Evolutionary conservation across 768 basidiomycete species (phyloP), one percentile per base, ranked within the genome.

Genomic region (Boletus barrowsii): DNA sequence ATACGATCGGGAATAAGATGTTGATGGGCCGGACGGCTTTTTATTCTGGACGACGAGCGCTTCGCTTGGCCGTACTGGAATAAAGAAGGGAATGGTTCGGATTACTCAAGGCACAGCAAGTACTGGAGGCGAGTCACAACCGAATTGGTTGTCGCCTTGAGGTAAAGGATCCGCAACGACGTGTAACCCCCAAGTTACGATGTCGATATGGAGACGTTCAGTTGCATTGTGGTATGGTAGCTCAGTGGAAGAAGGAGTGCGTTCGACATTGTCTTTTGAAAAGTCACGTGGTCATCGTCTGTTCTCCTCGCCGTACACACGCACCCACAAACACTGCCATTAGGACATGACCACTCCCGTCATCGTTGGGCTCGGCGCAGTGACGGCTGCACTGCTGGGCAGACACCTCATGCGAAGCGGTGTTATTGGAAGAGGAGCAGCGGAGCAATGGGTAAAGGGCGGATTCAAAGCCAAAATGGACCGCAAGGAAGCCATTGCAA

Each of bases 381-480:
- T 92, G 56, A 83, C 86, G 14, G 87, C 89, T 41, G 90, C 85
- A 13, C 71, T 93, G 10, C 81, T 82, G 20, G 91, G 90, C 8
- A 79, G 93, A 45, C 84, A 85, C 42, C 71, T 91, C 13, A 62
- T 93, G 42, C 80, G 86, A 41, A 78, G 78, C 22, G 87, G 87
- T 3, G 59, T 81, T 5, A 75, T 86, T 58, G 72, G 79, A 26
- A 86, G 81, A 13, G 80, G 75, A 60, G 76, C 75, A 22, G 86
- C 86, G 13, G 87, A 93, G 41, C 81, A 95, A 68, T 98, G 92
- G 84, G 86, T 78, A 17, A 93, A 87, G 72, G 96, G 96, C 52
- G 96, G 97, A 9, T 99, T 99, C 82, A 87, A 85, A 68, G 78
- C 83, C 26, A 97, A 93, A 79, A 98, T 98, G 95, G 96, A 98